Conservation (phyloP, 2,329 filamentous ascomycete genomes). For the Knoxdaviesia capensis region DNA sequence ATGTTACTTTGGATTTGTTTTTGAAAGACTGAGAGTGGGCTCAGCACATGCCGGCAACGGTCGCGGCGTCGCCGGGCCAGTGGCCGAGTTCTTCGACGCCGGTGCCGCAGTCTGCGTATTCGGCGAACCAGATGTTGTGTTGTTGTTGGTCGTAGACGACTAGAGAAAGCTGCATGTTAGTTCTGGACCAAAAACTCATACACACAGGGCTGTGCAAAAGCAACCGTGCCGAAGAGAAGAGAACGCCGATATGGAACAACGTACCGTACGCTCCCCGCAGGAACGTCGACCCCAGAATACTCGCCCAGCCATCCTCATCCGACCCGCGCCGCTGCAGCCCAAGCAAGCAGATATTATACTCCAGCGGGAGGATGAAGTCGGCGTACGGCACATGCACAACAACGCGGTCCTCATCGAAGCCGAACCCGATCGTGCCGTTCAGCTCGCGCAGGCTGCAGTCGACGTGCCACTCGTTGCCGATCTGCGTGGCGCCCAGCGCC, state of each 20-base stretch:
- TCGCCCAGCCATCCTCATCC: slow-evolving; percentile 7
- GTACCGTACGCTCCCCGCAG: slow-evolving; percentile 16
- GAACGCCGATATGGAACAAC: slow-evolving; percentile 2
- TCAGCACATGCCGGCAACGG: slow-evolving; percentile 1
- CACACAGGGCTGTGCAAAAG: not conserved
- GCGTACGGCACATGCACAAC: slow-evolving; percentile 20
- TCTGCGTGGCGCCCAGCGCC: slow-evolving; percentile 17
- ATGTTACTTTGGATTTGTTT: too few relatives aligned
- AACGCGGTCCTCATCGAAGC: slow-evolving; percentile 17
- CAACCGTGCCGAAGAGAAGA: not conserved
- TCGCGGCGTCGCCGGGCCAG: slow-evolving; percentile 10
- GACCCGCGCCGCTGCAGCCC: slow-evolving; percentile 13
- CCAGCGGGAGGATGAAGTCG: slow-evolving; percentile 30
- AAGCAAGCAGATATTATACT: slow-evolving; percentile 14
- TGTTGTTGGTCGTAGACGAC: slow-evolving; percentile 19
- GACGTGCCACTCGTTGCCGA: slow-evolving; percentile 20
- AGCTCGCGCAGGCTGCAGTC: slow-evolving; percentile 18
- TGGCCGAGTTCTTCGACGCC: slow-evolving; percentile 13
- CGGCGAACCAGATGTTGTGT: slow-evolving; percentile 16
- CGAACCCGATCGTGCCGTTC: slow-evolving; percentile 25
- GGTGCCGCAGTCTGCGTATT: slow-evolving; percentile 17
- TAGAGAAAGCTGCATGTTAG: slow-evolving; percentile 5
- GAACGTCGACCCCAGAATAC: slow-evolving; percentile 18
- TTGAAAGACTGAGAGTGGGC: too few relatives aligned
- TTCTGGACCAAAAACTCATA: not conserved